Percentiles rank a stretch among this genome's conserved stretches.
These are phyloP conservation scores for Vaccinium myrtillus DNA, from an alignment of 148 eudicot genomes.

Conservation along the genomic window DNA sequence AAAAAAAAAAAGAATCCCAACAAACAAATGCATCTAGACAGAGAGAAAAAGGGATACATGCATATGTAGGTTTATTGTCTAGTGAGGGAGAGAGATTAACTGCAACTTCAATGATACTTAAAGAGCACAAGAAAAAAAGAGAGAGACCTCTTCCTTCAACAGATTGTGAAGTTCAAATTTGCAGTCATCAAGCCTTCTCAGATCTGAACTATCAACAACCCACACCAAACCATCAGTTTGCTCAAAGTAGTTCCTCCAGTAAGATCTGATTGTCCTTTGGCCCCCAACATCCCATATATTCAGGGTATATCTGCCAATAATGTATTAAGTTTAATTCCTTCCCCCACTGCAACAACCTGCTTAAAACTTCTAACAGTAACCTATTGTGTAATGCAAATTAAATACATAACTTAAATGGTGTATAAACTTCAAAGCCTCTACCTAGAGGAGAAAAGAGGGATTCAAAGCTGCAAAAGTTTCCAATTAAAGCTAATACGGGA, in stretches of 20 bases:
- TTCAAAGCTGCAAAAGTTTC: background rate
- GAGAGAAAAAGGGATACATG: background rate
- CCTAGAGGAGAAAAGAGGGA: background rate
- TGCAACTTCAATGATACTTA: slow-evolving; percentile 1
- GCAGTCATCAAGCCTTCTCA: slow-evolving; percentile 88
- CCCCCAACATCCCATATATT: slow-evolving; percentile 99
- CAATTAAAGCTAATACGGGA: background rate
- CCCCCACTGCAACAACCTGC: background rate
- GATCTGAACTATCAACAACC: slow-evolving; percentile 99
- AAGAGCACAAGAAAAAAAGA: background rate
- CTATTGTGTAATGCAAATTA: background rate
- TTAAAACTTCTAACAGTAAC: background rate
- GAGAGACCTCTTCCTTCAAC: slow-evolving; percentile 86
- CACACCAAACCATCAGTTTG: slow-evolving; percentile 98
- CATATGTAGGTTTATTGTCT: background rate
- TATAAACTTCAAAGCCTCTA: background rate
- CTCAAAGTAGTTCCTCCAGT: slow-evolving; percentile 99
- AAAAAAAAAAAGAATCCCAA: background rate
- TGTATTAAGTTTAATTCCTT: background rate
- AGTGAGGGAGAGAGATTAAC: background rate
- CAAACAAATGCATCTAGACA: background rate
- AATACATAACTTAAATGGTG: background rate
- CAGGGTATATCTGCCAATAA: slow-evolving; percentile 62
- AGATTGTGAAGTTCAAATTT: slow-evolving; percentile 78
- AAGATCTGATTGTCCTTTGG: slow-evolving; percentile 90